A percentile compares a stretch with the other conserved stretches of the same genome.
phyloP scores from a whole-genome alignment of 306 rosid species.

The Vachellia pachyceras region DNA sequence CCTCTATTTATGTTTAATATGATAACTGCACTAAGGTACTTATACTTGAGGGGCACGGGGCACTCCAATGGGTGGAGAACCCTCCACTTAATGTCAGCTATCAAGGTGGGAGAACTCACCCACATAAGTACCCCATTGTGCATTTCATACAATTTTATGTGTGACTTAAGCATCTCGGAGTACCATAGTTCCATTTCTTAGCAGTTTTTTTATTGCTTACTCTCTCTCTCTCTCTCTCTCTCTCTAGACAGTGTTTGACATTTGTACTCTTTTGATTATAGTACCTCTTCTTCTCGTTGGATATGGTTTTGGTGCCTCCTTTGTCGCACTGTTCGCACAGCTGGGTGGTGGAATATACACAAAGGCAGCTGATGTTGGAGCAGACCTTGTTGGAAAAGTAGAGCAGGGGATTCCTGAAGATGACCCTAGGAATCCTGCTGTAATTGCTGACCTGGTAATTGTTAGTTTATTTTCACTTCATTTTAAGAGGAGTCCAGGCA shows the following conservation, averaged over 20 bases:
- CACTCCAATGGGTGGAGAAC: background rate
- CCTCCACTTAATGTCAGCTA: background rate
- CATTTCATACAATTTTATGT: background rate
- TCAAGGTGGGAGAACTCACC: background rate
- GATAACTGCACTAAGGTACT: background rate
- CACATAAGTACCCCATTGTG: background rate
- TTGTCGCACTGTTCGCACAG: constrained; percentile 96
- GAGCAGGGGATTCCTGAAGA: constrained; percentile 99
- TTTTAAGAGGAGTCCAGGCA: constrained; percentile 11
- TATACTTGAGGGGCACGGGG: background rate
- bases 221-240: too few species aligned
- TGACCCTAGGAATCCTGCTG: constrained; percentile 99
- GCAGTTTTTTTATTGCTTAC: constrained; percentile 22
- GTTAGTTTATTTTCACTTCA: constrained; percentile 33
- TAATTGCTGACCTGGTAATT: constrained; percentile 97
- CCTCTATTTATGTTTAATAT: background rate
- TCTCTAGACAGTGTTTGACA: constrained; percentile 22
- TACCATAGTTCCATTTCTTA: constrained; percentile 1
- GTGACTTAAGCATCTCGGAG: background rate
- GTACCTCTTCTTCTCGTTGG: constrained; percentile 99
- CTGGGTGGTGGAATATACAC: constrained; percentile 98
- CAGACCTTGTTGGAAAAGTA: constrained; percentile 98
- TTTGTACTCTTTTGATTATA: constrained; percentile 44
- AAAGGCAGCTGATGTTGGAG: constrained; percentile 99
- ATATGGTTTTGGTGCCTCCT: constrained; percentile 98